Evolutionary conservation across 2,329 filamentous ascomycete genomes (phyloP).

Genomic region (Orbilia blumenaviensis): DNA sequence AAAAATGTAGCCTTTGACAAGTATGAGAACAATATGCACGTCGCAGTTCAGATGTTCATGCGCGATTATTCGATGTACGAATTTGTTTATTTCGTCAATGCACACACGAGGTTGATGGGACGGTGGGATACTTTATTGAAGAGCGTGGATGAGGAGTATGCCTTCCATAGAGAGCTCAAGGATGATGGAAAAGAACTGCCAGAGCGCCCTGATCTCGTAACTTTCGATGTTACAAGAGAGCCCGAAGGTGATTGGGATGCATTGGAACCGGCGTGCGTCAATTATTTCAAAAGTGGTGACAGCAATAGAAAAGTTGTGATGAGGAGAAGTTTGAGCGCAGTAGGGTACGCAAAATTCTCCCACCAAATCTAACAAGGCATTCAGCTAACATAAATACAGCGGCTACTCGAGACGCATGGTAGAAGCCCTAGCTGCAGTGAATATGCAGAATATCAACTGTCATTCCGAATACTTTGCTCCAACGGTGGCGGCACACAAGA

Average conservation of each 20-base stretch:
- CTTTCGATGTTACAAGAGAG: constrained; percentile 43
- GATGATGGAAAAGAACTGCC: not conserved
- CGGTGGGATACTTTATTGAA: constrained; percentile 43
- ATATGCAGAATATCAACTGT: constrained; percentile 46
- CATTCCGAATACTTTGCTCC: constrained; percentile 47
- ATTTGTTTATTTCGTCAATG: constrained; percentile 38
- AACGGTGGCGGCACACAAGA: constrained; percentile 33
- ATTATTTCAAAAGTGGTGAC: constrained; percentile 30
- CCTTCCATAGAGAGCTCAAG: constrained; percentile 42
- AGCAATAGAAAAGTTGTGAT: constrained; percentile 2
- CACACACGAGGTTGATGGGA: constrained; percentile 30
- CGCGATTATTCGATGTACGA: constrained; percentile 39
- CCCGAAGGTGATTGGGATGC: constrained; percentile 35
- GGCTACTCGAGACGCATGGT: constrained; percentile 48
- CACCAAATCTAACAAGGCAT: not conserved
- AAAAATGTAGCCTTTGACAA: constrained; percentile 34
- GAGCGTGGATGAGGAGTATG: constrained; percentile 47
- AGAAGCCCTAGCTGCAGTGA: constrained; percentile 33
- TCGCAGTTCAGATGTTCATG: constrained; percentile 48
- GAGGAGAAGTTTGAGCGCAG: constrained; percentile 32
- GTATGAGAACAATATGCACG: constrained; percentile 34
- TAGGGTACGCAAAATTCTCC: constrained; percentile 26
- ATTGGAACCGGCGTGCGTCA: constrained; percentile 29
- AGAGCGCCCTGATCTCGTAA: constrained; percentile 31
- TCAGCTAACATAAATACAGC: constrained; percentile 10